A percentile compares a stretch with the other conserved stretches of the same genome.
Conservation (phyloP, 2,329 filamentous ascomycete genomes). For the Fonsecaea pedrosoi region DNA sequence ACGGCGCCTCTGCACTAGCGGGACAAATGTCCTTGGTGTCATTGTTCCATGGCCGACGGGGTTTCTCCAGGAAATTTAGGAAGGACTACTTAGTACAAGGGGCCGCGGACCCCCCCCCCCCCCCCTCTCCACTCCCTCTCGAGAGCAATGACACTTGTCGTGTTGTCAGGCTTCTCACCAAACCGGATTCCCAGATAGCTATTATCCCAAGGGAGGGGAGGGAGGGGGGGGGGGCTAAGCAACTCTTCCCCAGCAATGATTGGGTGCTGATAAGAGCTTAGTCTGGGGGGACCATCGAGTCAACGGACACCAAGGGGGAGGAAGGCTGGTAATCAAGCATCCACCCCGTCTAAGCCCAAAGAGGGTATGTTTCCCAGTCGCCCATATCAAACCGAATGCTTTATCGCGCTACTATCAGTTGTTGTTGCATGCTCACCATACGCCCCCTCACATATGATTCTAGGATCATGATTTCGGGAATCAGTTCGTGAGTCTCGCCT, state of each 20-base stretch:
- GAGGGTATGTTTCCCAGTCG: conserved; percentile 9
- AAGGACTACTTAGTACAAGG: too few relatives aligned
- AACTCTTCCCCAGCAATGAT: neutral
- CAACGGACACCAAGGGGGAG: neutral
- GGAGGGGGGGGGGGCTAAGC: neutral
- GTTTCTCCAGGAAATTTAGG: neutral
- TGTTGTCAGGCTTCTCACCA: conserved; percentile 6
- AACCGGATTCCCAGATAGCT: neutral
- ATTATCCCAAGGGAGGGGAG: too few relatives aligned
- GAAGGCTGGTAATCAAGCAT: conserved; percentile 3
- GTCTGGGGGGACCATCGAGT: neutral
- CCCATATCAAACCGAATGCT: conserved; percentile 15
- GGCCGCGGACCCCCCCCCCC: too few relatives aligned
- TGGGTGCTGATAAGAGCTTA: conserved; percentile 19
- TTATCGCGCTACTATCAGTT: conserved; percentile 7
- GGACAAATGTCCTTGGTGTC: neutral
- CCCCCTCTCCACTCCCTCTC: too few relatives aligned
- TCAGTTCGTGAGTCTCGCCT: neutral
- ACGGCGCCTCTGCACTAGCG: neutral
- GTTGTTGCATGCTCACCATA: conserved; percentile 8
- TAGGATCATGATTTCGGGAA: conserved; percentile 5
- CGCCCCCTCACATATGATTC: conserved; percentile 3
- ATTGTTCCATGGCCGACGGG: neutral
- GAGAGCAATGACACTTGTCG: conserved; percentile 4
- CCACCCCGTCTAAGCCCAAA: conserved; percentile 13